Base-by-base conservation (phyloP, 805 yeast species). In the Pichia ethanolica region DNA sequence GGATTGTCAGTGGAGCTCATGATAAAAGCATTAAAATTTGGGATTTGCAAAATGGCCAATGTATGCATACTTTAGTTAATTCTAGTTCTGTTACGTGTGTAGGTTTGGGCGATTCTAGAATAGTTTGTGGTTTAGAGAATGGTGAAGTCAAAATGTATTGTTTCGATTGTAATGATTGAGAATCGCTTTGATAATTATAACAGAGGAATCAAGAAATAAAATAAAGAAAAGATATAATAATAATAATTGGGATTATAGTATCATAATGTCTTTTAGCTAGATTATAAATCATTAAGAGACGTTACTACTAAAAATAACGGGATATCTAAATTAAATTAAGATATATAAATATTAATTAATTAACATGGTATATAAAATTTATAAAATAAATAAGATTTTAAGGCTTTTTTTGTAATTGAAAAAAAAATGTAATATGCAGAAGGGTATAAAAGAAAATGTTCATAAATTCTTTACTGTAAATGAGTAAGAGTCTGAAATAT, bases 21-120 rank as follows among this genome's bases (percentile, higher is more conserved):
- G 99, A 93, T 70, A 78, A 89, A 54, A 72, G 81, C 35, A 87
- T 87, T 53, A 91, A 86, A 65, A 86, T 93, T 7, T 93, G 99
- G 99, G 99, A 93, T 64, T 72, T 93, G 53, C 97, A 93, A 66
- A 82, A 83, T 56, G 98, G 99, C 25, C 83, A 84, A 62, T 89
- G 98, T 65, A 80, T 90, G 78, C 96, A 90, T 65, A 91, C 98
- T 0, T 88, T 89, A 68, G 83, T 85, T 3, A 91, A 89, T 20
- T 82, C 83, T 56, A 59, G 71, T 5, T 69, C 74, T 44, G 81
- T 81, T 6, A 66, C 74, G 26, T 82, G 89, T 63, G 96, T 90
- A 32, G 95, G 86, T 0, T 73, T 91, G 44, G 90, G 95, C 42
- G 97, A 93, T 66, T 84, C 95, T 7, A 75, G 89, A 50, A 82